Evolutionary conservation across 2,329 filamentous ascomycete species (phyloP).

Genomic region (Bipolaris victoriae): DNA sequence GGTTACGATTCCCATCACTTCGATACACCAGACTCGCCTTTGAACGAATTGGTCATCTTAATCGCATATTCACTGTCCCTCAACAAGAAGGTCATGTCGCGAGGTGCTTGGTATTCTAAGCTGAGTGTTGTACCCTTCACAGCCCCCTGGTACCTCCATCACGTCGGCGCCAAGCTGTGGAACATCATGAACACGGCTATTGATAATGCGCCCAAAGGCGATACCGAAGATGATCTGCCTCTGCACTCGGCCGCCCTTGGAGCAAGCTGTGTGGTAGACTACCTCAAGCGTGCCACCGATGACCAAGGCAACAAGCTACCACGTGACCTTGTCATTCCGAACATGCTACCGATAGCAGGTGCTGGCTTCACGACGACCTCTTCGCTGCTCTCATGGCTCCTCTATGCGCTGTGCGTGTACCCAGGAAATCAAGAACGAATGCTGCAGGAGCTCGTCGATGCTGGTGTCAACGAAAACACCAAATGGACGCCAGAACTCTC

Average conservation of each 20-base stretch:
- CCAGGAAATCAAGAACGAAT: conserved; percentile 28
- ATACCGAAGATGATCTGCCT: conserved; percentile 22
- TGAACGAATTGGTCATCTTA: conserved; percentile 16
- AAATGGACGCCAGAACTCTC: conserved; percentile 26
- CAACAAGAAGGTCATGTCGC: conserved; percentile 21
- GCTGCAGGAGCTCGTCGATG: conserved; percentile 29
- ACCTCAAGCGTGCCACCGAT: conserved; percentile 29
- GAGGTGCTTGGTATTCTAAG: conserved; percentile 20
- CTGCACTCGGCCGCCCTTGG: conserved; percentile 47
- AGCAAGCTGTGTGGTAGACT: conserved; percentile 36
- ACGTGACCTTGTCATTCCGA: conserved; percentile 20
- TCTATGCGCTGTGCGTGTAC: conserved; percentile 27
- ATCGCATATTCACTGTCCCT: conserved; percentile 17
- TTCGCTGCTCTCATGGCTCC: conserved; percentile 29
- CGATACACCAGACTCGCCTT: conserved; percentile 9
- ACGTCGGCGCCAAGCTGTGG: conserved; percentile 10
- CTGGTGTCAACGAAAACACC: conserved; percentile 24
- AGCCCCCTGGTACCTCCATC: conserved; percentile 12
- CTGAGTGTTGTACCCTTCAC: conserved; percentile 15
- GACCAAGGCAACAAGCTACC: conserved; percentile 32
- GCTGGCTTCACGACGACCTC: conserved; percentile 32
- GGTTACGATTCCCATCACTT: conserved; percentile 21
- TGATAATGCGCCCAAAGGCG: conserved; percentile 16
- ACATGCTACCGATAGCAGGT: conserved; percentile 16
- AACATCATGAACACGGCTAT: conserved; percentile 14